Evolutionary conservation across 2,329 filamentous ascomycete genomes (phyloP).

Genomic region (Pseudogymnoascus sp.): DNA sequence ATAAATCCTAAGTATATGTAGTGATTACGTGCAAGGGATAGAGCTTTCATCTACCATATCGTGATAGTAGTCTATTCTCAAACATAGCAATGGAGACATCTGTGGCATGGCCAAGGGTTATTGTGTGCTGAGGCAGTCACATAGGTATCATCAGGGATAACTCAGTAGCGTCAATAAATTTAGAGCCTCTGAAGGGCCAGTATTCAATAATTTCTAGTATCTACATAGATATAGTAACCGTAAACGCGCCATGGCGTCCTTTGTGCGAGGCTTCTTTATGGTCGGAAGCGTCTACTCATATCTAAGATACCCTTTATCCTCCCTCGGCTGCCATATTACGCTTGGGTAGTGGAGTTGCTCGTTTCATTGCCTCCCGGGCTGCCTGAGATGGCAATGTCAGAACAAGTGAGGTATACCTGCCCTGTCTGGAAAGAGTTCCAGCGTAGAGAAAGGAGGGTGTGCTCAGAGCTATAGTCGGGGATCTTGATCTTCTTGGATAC

Average conservation of each 20-base stretch:
- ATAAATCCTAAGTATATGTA: background rate
- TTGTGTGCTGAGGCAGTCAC: background rate
- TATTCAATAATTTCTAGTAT: background rate
- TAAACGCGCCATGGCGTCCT: background rate
- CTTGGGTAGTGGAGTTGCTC: background rate
- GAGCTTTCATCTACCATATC: background rate
- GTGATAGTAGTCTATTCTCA: background rate
- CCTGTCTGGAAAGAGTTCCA: constrained; percentile 52
- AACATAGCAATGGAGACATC: too few species aligned
- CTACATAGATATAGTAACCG: background rate
- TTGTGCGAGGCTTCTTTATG: background rate
- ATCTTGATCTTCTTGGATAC: constrained; percentile 40
- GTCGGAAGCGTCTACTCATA: background rate
- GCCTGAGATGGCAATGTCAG: constrained; percentile 42
- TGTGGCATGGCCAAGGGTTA: background rate
- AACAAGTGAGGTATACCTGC: constrained; percentile 49
- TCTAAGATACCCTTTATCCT: background rate
- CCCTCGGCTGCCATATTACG: background rate
- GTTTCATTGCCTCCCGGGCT: background rate
- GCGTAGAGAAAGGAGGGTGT: constrained; percentile 46
- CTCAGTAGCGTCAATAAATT: background rate
- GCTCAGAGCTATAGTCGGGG: constrained; percentile 37
- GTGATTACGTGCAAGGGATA: background rate
- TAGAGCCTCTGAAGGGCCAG: background rate
- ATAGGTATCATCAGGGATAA: background rate